These are phyloP conservation scores for Lentinus brumalis DNA, from an alignment of 768 basidiomycete species.

Conservation along the genomic window DNA sequence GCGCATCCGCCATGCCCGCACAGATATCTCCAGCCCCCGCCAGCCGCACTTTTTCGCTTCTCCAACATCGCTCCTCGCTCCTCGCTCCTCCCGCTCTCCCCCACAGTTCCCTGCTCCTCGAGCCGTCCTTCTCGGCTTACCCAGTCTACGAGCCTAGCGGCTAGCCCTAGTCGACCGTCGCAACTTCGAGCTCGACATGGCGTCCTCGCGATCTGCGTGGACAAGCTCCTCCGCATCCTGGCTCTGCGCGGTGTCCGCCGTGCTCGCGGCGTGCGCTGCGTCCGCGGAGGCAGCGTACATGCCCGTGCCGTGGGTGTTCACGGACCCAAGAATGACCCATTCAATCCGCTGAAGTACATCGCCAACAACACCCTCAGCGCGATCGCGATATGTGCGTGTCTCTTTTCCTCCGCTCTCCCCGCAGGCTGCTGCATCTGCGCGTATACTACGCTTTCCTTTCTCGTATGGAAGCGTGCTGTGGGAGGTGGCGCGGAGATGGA, in stretches of 20 bases:
- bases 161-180: no score
- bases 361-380: slow-evolving; percentile 53
- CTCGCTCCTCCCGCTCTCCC: no score
- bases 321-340: slow-evolving; percentile 51
- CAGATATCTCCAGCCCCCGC: neutral
- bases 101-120: no score
- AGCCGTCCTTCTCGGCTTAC: no score
- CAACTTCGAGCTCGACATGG: neutral
- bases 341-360: slow-evolving; percentile 59
- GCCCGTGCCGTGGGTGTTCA: slow-evolving; percentile 22
- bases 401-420: neutral
- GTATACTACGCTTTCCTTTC: slow-evolving; percentile 5
- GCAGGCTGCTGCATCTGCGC: neutral
- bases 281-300: slow-evolving; percentile 35
- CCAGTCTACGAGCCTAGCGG: no score
- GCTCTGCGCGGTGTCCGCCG: slow-evolving; percentile 2
- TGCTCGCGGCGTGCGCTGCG: slow-evolving; percentile 2
- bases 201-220: neutral
- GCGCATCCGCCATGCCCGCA: no score
- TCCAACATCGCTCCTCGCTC: neutral
- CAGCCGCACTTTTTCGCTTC: neutral
- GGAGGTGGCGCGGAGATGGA: neutral
- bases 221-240: neutral
- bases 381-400: slow-evolving; percentile 47
- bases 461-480: neutral